A percentile compares a stretch with the other conserved stretches of the same genome.
phyloP scores from a whole-genome alignment of 352 stramenopile genomes.

The Globisporangium uncinulatum region DNA sequence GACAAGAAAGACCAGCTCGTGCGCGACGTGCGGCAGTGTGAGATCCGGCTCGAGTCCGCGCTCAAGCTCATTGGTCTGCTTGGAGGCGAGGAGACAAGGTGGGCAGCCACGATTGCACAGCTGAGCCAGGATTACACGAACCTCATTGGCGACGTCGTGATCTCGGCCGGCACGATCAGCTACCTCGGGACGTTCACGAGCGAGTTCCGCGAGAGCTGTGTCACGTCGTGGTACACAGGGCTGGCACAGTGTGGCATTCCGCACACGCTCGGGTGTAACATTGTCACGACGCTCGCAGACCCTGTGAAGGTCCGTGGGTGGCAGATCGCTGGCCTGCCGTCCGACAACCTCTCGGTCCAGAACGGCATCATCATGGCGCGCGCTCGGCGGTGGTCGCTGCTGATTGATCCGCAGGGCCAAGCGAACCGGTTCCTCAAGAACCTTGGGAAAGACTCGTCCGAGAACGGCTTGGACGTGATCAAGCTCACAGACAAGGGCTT shows the following conservation, averaged over 20 bases:
- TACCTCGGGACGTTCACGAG: conserved; percentile 93
- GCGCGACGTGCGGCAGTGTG: conserved; percentile 72
- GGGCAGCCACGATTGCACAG: conserved; percentile 81
- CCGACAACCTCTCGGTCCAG: conserved; percentile 88
- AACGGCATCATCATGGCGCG: conserved; percentile 92
- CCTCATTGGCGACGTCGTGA: conserved; percentile 88
- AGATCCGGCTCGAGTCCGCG: conserved; percentile 86
- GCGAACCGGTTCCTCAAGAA: conserved; percentile 94
- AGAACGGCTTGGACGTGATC: conserved; percentile 83
- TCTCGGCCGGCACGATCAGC: conserved; percentile 90
- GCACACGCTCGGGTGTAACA: conserved; percentile 80
- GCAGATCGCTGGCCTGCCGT: conserved; percentile 89
- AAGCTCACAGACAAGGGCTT: conserved; percentile 82
- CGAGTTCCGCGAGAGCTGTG: conserved; percentile 86
- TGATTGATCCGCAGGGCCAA: conserved; percentile 92
- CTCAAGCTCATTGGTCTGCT: conserved; percentile 89
- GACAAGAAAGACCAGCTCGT: conserved; percentile 85
- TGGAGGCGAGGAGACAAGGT: conserved; percentile 87
- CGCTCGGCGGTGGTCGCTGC: conserved; percentile 84
- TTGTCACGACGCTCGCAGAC: conserved; percentile 87
- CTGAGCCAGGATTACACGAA: conserved; percentile 82
- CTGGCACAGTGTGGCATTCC: conserved; percentile 69
- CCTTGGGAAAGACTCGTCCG: conserved; percentile 76
- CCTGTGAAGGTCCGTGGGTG: conserved; percentile 88
- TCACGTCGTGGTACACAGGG: conserved; percentile 79